These are phyloP conservation scores for Malus sieversii DNA, from an alignment of 306 rosid species.

Conservation along the genomic window DNA sequence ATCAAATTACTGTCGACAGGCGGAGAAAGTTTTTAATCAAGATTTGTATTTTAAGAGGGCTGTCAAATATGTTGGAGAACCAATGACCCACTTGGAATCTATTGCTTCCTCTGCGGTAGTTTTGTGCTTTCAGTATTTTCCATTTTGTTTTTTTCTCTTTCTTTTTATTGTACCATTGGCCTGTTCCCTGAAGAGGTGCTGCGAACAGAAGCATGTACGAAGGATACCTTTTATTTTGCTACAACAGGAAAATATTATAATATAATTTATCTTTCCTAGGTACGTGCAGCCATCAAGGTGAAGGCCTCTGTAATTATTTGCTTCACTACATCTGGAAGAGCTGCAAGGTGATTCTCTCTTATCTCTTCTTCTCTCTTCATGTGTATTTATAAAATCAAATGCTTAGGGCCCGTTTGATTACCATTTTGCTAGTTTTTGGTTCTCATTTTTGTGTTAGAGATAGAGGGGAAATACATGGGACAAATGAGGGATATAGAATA, in stretches of 20 bases:
- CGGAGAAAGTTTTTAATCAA: constrained; percentile 95
- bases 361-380: neutral
- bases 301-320: constrained; percentile 80
- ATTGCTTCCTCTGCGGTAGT: constrained; percentile 92
- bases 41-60: constrained; percentile 77
- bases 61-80: constrained; percentile 75
- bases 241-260: neutral
- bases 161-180: neutral
- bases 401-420: neutral
- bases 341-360: constrained; percentile 50
- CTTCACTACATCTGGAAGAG: constrained; percentile 88
- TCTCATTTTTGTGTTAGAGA: too few relatives aligned
- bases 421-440: too few relatives aligned
- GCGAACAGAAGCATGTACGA: neutral
- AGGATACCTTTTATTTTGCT: neutral
- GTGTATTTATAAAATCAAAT: neutral
- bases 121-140: constrained; percentile 1
- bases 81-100: constrained; percentile 93
- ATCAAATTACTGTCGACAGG: constrained; percentile 38
- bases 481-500: too few relatives aligned
- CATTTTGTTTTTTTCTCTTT: neutral
- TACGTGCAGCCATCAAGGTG: constrained; percentile 90
- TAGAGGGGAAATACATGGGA: too few relatives aligned
- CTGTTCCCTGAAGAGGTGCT: neutral
- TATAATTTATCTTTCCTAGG: constrained; percentile 33